phyloP scores from a whole-genome alignment of 1,284 basidiomycete species.

The Coniophora puteana region DNA sequence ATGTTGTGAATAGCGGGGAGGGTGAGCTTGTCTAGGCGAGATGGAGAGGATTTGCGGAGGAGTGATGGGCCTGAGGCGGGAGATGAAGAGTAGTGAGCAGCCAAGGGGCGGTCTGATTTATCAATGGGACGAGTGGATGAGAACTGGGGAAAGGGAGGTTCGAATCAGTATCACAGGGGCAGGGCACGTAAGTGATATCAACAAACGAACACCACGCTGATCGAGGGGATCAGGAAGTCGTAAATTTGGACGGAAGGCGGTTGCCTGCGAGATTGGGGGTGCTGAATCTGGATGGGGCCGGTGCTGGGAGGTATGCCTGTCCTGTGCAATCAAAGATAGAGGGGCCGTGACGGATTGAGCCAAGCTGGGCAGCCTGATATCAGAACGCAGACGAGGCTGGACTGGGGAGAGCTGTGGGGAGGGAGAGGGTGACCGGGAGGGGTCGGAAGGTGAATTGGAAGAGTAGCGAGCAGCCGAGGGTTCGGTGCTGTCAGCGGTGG shows the following conservation, averaged over 20 bases:
- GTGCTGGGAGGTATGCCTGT: conserved; percentile 23
- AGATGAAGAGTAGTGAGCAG: conserved; percentile 16
- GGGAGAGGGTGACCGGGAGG: too few species aligned
- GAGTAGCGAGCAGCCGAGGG: conserved; percentile 18
- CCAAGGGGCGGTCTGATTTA: conserved; percentile 22
- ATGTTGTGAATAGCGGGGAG: conserved; percentile 12
- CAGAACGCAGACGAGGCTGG: conserved; percentile 28
- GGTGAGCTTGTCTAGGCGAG: conserved; percentile 5
- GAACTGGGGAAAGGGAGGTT: conserved; percentile 35
- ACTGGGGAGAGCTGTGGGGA: conserved; percentile 20
- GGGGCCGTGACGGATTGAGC: too few species aligned
- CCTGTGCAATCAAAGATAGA: too few species aligned
- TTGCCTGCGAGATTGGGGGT: conserved; percentile 30
- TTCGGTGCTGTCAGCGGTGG: conserved; percentile 22
- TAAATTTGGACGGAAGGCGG: conserved; percentile 29
- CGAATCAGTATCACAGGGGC: conserved; percentile 34
- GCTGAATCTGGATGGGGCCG: conserved; percentile 24
- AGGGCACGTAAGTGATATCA: conserved; percentile 32
- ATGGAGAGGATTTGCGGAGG: too few species aligned
- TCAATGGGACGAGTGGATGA: conserved; percentile 28
- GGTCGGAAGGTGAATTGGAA: too few species aligned
- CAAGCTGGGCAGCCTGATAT: conserved; percentile 29
- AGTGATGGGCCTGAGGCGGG: too few species aligned
- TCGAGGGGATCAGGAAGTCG: conserved; percentile 32
- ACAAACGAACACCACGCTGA: conserved; percentile 34